Percentiles rank a stretch among this genome's conserved stretches.
Evolutionary conservation across 805 yeast species (phyloP).

Genomic region (Schwanniomyces sp.): DNA sequence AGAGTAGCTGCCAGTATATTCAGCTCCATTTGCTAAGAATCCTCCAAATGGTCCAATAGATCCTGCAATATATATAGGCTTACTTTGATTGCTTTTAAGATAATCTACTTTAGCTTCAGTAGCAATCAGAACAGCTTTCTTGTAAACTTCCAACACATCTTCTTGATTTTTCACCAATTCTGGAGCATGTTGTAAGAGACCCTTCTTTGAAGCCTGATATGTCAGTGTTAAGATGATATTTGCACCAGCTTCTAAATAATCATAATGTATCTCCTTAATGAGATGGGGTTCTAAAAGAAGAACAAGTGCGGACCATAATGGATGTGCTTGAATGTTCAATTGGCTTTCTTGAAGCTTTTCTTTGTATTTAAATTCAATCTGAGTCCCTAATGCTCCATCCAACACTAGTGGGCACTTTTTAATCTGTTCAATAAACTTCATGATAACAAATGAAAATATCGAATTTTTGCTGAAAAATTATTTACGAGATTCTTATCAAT

Average conservation of each 20-base stretch:
- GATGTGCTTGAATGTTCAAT: constrained; percentile 27
- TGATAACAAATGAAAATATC: neutral
- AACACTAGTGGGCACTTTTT: constrained; percentile 13
- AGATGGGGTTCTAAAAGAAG: constrained; percentile 43
- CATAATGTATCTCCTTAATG: constrained; percentile 48
- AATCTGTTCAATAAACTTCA: neutral
- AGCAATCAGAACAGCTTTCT: constrained; percentile 22
- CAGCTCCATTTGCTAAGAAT: constrained; percentile 63
- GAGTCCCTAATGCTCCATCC: constrained; percentile 72
- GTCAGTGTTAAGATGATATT: constrained; percentile 56
- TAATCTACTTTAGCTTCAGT: constrained; percentile 11
- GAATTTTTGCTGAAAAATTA: neutral
- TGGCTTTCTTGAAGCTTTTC: constrained; percentile 19
- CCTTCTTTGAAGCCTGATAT: constrained; percentile 56
- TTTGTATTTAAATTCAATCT: constrained; percentile 46
- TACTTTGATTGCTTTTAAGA: neutral
- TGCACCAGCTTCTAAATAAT: constrained; percentile 55
- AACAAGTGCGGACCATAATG: constrained; percentile 64
- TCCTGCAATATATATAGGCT: constrained; percentile 46
- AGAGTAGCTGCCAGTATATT: constrained; percentile 67
- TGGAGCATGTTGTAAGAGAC: constrained; percentile 26
- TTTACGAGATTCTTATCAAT: neutral
- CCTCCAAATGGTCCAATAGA: constrained; percentile 82
- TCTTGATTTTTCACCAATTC: constrained; percentile 14
- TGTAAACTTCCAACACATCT: constrained; percentile 16